Evolutionary conservation across 2,329 filamentous ascomycete species (phyloP).

Genomic region (Diaporthe amygdali): DNA sequence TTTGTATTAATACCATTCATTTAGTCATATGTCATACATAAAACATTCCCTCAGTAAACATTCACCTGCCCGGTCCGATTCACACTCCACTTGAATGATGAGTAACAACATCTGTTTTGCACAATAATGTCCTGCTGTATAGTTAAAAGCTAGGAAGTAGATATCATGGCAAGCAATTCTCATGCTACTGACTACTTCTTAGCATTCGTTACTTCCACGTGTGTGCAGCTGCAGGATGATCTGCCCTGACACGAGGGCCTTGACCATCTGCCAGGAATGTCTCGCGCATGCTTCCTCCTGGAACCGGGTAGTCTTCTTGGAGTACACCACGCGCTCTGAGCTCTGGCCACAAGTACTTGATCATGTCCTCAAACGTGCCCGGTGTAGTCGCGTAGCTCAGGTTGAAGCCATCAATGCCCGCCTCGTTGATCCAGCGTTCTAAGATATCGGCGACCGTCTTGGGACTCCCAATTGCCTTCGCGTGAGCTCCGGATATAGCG

Average conservation of each 20-base stretch:
- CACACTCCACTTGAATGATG: no score
- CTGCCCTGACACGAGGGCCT: background rate
- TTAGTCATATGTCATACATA: no score
- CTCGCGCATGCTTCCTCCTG: constrained; percentile 24
- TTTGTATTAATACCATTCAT: no score
- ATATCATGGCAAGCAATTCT: no score
- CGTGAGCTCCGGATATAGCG: background rate
- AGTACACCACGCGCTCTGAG: constrained; percentile 26
- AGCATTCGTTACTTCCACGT: background rate
- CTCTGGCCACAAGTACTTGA: constrained; percentile 32
- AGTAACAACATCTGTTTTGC: no score
- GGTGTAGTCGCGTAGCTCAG: constrained; percentile 23
- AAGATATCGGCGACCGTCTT: constrained; percentile 23
- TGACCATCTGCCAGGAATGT: background rate
- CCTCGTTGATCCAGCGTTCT: constrained; percentile 23
- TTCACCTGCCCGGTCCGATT: no score
- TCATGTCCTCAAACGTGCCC: constrained; percentile 21
- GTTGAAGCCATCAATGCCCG: constrained; percentile 28
- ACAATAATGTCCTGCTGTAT: no score
- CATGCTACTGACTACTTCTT: background rate
- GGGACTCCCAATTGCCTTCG: constrained; percentile 7
- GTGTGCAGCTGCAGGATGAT: background rate
- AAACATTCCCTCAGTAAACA: no score
- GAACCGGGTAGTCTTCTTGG: constrained; percentile 26
- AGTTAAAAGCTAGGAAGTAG: no score